A percentile compares a stretch with the other conserved stretches of the same genome.
Evolutionary conservation across 2,329 filamentous ascomycete genomes (phyloP).

Genomic region (Epichloe coenophiala): DNA sequence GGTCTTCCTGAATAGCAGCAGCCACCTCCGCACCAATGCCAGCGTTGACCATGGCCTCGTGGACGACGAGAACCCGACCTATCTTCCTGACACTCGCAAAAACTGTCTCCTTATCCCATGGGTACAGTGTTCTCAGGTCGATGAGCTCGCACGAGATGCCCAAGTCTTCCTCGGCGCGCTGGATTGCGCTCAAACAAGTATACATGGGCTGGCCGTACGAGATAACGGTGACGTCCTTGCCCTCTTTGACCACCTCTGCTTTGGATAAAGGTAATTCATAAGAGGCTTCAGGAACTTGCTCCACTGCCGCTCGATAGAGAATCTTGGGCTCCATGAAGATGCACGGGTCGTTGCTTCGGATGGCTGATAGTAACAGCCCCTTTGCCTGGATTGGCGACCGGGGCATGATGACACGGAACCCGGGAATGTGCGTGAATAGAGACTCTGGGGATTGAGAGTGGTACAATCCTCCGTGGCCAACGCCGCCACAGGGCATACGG

Average conservation of each 20-base stretch:
- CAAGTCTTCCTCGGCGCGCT: constrained; percentile 60
- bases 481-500: constrained; percentile 79
- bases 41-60: constrained; percentile 84
- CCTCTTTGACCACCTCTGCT: constrained; percentile 70
- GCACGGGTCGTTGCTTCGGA: constrained; percentile 73
- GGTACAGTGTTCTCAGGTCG: constrained; percentile 77
- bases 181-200: constrained; percentile 64
- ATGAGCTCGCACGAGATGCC: constrained; percentile 72
- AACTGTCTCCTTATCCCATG: constrained; percentile 76
- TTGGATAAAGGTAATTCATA: constrained; percentile 79
- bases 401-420: constrained; percentile 73
- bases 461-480: constrained; percentile 78
- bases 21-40: constrained; percentile 84
- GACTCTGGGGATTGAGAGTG: constrained; percentile 84
- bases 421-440: constrained; percentile 79
- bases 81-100: constrained; percentile 78
- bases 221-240: constrained; percentile 68
- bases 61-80: constrained; percentile 73
- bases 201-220: constrained; percentile 88
- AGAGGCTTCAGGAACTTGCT: constrained; percentile 70
- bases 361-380: constrained; percentile 64
- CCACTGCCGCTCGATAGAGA: constrained; percentile 78
- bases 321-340: constrained; percentile 93
- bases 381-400: constrained; percentile 81
- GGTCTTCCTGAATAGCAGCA: constrained; percentile 70